Evolutionary conservation across 2,329 filamentous ascomycete species (phyloP).

Genomic region (Zalaria obscura): DNA sequence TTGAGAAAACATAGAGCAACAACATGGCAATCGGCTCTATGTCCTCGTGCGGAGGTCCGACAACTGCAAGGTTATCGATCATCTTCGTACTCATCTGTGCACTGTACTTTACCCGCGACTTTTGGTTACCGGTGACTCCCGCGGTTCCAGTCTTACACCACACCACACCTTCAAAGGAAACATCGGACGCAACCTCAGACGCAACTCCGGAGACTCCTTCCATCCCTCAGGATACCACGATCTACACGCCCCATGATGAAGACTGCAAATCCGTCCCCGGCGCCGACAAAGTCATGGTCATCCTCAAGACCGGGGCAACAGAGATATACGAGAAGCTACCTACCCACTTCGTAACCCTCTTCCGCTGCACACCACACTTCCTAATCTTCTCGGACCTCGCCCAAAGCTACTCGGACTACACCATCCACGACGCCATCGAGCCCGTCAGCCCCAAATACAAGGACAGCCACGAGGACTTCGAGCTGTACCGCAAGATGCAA

Average conservation of each 20-base stretch:
- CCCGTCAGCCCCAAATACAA: constrained; percentile 13
- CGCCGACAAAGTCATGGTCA: constrained; percentile 38
- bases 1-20: background rate
- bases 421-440: constrained; percentile 15
- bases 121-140: constrained; percentile 10
- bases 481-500: constrained; percentile 17
- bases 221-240: background rate
- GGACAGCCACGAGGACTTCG: constrained; percentile 18
- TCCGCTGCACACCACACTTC: constrained; percentile 31
- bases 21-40: background rate
- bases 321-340: constrained; percentile 43
- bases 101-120: constrained; percentile 13
- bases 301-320: constrained; percentile 46
- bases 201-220: background rate
- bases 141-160: background rate
- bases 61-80: constrained; percentile 6
- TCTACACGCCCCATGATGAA: background rate
- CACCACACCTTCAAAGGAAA: background rate
- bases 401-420: constrained; percentile 28
- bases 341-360: constrained; percentile 39
- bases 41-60: background rate
- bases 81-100: constrained; percentile 12
- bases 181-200: background rate
- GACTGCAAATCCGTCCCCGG: constrained; percentile 13
- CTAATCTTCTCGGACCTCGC: constrained; percentile 39